Evolutionary conservation across 2,329 filamentous ascomycete species (phyloP), one percentile per base, ranked within the genome.

Genomic region (Dactylonectria macrodidyma): DNA sequence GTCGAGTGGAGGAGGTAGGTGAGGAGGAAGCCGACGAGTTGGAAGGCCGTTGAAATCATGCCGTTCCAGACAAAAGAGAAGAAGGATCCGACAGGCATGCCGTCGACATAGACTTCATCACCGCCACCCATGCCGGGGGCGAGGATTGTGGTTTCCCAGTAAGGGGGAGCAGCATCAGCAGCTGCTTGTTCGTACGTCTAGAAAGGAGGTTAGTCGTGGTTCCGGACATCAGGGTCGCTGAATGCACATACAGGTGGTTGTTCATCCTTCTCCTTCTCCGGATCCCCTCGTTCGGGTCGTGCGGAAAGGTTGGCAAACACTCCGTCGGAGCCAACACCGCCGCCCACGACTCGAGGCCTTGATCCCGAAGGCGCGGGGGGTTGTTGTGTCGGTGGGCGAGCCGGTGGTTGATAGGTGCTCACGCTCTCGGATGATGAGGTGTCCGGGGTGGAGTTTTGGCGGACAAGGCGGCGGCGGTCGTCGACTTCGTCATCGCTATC

Each of bases 101-200:
- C 96, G 79, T 99, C 96, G 65, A 99, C 93, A 78, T 96, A 99
- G 55, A 99, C 95, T 81, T 99, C 96, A 78, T 98, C 95, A 46
- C 91, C 90, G n/a, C 93, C 93, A 59, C 93, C 93, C 72, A 96
- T 90, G 62, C 95, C 96, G 1, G 96, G 96, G 0, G 95, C 95
- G 59, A 99, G 89, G 72, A 99, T 98, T 0, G 96, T 98, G 6
- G 96, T 99, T 85, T 99, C 96, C 96, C 96, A 99, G 82, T 99
- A 99, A 0, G 96, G 96, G 1, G 96, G 96, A 55, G 96, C 96
- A 26, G 95, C 93, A 81, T 99, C 96, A 48, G 95, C 95, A 3
- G 96, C 96, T 16, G 96, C 96, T 89, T 98, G 95, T 87, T 99
- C 96, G 81, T 99, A 99, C 41, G 95, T 95, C 94, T 98, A 58